Evolutionary conservation across 148 eudicot genomes (phyloP).

Genomic region (Dianthus caryophyllus): DNA sequence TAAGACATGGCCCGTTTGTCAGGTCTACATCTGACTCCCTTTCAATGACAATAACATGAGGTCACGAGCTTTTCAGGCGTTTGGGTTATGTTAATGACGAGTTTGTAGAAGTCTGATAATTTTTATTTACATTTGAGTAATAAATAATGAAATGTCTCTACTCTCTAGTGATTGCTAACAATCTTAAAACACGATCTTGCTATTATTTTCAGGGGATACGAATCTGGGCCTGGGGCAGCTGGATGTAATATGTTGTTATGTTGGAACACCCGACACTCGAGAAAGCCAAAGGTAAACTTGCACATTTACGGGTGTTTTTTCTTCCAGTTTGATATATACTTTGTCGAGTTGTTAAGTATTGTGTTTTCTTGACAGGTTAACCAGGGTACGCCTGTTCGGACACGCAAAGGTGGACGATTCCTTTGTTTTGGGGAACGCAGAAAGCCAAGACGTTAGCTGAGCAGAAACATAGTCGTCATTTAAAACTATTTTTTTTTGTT

Average conservation of each 20-base stretch:
- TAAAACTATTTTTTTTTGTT: conserved; percentile 17
- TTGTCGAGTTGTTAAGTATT: background rate
- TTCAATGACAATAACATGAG: too few species aligned
- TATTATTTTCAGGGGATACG: conserved; percentile 62
- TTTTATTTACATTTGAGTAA: too few species aligned
- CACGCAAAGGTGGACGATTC: conserved; percentile 48
- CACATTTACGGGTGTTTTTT: background rate
- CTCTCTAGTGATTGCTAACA: too few species aligned
- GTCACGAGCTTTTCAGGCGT: background rate
- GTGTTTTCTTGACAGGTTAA: conserved; percentile 39
- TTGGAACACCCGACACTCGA: conserved; percentile 61
- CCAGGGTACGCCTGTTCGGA: conserved; percentile 39
- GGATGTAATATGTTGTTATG: conserved; percentile 81
- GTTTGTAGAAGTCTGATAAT: too few species aligned
- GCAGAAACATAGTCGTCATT: conserved; percentile 15
- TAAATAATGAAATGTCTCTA: too few species aligned
- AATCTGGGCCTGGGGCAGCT: conserved; percentile 68
- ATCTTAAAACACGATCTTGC: background rate
- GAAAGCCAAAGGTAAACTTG: conserved; percentile 49
- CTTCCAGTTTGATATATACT: background rate
- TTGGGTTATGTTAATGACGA: background rate
- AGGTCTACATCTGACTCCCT: too few species aligned
- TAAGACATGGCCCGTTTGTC: too few species aligned
- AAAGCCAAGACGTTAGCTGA: conserved; percentile 35
- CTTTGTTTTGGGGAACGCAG: conserved; percentile 65